Evolutionary conservation across 2,329 filamentous ascomycete species (phyloP).

Genomic region (Cercospora sp.): DNA sequence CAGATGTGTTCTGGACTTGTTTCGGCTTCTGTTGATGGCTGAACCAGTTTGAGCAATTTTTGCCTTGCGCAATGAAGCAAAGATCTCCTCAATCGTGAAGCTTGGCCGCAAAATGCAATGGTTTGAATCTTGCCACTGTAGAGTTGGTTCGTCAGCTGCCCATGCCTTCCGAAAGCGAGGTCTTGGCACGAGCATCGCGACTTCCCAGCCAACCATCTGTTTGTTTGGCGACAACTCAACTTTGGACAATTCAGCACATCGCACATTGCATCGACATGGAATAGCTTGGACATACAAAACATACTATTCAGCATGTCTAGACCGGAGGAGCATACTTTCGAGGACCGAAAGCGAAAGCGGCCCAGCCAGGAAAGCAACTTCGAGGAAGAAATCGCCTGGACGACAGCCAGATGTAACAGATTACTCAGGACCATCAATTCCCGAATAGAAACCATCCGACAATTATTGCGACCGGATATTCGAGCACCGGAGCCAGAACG

Average conservation of each 20-base stretch:
- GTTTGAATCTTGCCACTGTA: neutral
- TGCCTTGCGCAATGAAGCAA: neutral
- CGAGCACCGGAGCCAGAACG: neutral
- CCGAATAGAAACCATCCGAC: constrained; percentile 21
- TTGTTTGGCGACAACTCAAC: neutral
- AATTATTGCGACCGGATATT: constrained; percentile 12
- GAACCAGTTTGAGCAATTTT: neutral
- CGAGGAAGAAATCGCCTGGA: constrained; percentile 28
- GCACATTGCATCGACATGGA: constrained; percentile 4
- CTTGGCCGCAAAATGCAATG: neutral
- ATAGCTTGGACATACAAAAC: constrained; percentile 5
- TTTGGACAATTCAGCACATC: neutral
- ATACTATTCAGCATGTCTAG: constrained; percentile 14
- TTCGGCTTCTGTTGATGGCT: neutral
- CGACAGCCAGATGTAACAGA: constrained; percentile 27
- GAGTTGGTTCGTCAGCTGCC: neutral
- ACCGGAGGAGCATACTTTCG: neutral
- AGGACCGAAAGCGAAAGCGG: constrained; percentile 17
- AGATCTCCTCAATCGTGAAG: neutral
- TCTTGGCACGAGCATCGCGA: neutral
- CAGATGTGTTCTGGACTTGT: neutral
- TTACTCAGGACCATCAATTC: constrained; percentile 27
- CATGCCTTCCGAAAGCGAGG: neutral
- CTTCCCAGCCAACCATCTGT: constrained; percentile 5
- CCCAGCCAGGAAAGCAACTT: constrained; percentile 8